Conservation (phyloP, 345 rosid species). For the Linum tenue region DNA sequence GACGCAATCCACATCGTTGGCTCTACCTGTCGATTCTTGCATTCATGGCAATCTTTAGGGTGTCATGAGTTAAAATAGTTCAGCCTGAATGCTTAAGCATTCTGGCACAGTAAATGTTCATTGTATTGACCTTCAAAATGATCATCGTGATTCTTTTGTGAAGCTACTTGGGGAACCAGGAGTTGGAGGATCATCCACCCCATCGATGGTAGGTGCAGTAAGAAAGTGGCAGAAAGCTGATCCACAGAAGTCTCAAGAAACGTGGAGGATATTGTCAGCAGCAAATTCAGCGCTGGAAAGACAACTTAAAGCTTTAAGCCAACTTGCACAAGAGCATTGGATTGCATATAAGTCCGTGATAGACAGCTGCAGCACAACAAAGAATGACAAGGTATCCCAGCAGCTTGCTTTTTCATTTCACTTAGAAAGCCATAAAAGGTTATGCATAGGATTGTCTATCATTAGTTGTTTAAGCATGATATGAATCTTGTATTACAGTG, state of each 20-base stretch:
- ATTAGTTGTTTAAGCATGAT: no score
- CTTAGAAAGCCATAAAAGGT: not conserved
- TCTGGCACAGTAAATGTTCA: no score
- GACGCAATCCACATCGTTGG: no score
- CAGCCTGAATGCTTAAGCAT: no score
- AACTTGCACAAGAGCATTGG: slow-evolving; percentile 70
- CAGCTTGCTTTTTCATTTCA: slow-evolving; percentile 6
- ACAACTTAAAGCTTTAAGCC: slow-evolving; percentile 50
- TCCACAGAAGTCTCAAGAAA: slow-evolving; percentile 67
- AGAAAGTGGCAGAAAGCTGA: slow-evolving; percentile 90
- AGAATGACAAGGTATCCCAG: slow-evolving; percentile 53
- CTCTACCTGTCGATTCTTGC: no score
- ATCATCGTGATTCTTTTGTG: slow-evolving; percentile 1
- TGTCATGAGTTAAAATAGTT: no score
- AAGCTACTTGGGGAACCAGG: slow-evolving; percentile 96
- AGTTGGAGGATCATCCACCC: slow-evolving; percentile 92
- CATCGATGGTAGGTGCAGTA: slow-evolving; percentile 97
- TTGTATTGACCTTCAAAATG: no score
- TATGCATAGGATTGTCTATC: not conserved
- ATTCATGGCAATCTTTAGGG: no score
- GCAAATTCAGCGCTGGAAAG: slow-evolving; percentile 68
- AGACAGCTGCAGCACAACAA: slow-evolving; percentile 56
- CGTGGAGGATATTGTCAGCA: slow-evolving; percentile 68
- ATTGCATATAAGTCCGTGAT: slow-evolving; percentile 46
- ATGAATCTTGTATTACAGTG: slow-evolving; percentile 46